These are phyloP conservation scores for Omphalotus olearius DNA, from an alignment of 1,284 basidiomycete species.

Conservation along the genomic window DNA sequence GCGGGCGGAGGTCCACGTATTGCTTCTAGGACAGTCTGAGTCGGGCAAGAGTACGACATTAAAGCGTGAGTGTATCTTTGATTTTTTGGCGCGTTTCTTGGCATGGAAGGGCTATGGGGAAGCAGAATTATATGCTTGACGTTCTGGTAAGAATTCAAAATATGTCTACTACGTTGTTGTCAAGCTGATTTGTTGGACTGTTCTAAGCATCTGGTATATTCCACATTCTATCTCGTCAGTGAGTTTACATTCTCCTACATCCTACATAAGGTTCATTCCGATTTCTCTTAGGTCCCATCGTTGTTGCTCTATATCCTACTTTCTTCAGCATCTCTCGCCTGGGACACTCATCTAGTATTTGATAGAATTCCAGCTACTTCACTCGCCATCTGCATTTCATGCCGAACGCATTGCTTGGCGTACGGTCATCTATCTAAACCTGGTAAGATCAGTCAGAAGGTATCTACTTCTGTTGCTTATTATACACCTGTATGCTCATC, in stretches of 20 bases:
- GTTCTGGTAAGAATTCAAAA: too few relatives aligned
- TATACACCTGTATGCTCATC: too few relatives aligned
- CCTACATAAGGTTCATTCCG: too few relatives aligned
- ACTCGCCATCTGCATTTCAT: slow-evolving; percentile 67
- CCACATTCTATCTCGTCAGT: too few relatives aligned
- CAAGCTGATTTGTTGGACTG: too few relatives aligned
- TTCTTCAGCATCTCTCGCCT: neutral
- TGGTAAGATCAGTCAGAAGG: slow-evolving; percentile 75
- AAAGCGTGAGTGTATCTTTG: slow-evolving; percentile 60
- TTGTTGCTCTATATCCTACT: too few relatives aligned
- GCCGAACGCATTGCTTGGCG: slow-evolving; percentile 80
- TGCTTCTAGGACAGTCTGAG: slow-evolving; percentile 79
- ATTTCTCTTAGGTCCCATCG: too few relatives aligned
- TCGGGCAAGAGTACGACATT: slow-evolving; percentile 79
- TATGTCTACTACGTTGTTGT: too few relatives aligned
- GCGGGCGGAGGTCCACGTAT: slow-evolving; percentile 63
- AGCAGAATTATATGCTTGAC: too few relatives aligned
- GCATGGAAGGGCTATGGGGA: too few relatives aligned
- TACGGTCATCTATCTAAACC: slow-evolving; percentile 79
- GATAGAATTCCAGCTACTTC: slow-evolving; percentile 76
- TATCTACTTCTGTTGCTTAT: slow-evolving; percentile 23
- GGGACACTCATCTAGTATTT: neutral
- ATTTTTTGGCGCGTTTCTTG: neutral
- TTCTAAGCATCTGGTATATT: too few relatives aligned
- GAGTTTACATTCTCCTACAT: too few relatives aligned